phyloP scores from a whole-genome alignment of 2,329 filamentous ascomycete species.

The Cercospora nicotianae region DNA sequence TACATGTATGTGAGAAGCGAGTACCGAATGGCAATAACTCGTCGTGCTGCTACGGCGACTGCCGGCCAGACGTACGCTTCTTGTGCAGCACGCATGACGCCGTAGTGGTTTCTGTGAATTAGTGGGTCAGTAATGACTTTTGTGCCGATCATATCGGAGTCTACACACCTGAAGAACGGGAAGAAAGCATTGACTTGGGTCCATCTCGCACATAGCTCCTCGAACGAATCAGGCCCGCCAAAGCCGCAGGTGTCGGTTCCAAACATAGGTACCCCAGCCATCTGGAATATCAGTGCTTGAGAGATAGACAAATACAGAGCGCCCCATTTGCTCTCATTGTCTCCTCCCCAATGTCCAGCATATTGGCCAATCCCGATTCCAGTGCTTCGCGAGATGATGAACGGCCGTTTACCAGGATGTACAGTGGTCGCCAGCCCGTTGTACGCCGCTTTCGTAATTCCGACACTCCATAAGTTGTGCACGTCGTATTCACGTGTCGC shows the following conservation, averaged over 20 bases:
- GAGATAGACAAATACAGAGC: constrained; percentile 33
- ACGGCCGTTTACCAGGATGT: constrained; percentile 27
- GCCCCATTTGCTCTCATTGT: constrained; percentile 32
- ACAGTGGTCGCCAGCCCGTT: constrained; percentile 25
- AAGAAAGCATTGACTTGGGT: constrained; percentile 61
- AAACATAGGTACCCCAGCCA: constrained; percentile 34
- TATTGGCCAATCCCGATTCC: constrained; percentile 29
- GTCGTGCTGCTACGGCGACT: constrained; percentile 61
- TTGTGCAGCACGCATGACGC: constrained; percentile 44
- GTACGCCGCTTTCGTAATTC: constrained; percentile 33
- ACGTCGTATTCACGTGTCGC: constrained; percentile 32
- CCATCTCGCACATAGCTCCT: constrained; percentile 34
- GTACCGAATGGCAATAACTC: constrained; percentile 68
- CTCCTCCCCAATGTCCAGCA: constrained; percentile 35
- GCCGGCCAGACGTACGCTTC: constrained; percentile 67
- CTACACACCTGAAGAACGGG: constrained; percentile 65
- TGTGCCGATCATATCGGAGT: constrained; percentile 58
- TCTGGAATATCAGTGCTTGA: constrained; percentile 32
- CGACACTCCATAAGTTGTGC: constrained; percentile 33
- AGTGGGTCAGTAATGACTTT: background rate
- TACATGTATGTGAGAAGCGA: constrained; percentile 71
- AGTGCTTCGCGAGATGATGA: constrained; percentile 31
- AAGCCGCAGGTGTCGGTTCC: constrained; percentile 36
- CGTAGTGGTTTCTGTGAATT: constrained; percentile 12
- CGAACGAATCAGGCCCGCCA: constrained; percentile 23